phyloP scores from a whole-genome alignment of 768 basidiomycete genomes.

The Pisolithus orientalis region DNA sequence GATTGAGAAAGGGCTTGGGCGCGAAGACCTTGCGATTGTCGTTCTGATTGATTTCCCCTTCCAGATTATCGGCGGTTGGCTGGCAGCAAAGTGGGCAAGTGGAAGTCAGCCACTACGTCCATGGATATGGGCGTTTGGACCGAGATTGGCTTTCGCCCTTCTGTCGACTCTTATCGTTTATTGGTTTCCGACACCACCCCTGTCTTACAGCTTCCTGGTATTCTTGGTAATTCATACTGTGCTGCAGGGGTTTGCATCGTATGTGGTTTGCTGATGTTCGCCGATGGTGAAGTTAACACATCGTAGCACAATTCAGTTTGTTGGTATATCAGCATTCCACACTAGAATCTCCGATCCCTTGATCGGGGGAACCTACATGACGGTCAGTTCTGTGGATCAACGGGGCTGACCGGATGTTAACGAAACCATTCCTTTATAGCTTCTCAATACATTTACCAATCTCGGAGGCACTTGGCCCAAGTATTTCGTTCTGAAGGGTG shows the following conservation, averaged over 20 bases:
- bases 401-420: neutral
- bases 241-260: slow-evolving; percentile 80
- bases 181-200: slow-evolving; percentile 76
- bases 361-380: slow-evolving; percentile 99
- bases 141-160: slow-evolving; percentile 67
- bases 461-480: slow-evolving; percentile 98
- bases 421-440: slow-evolving; percentile 35
- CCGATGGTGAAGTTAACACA: neutral
- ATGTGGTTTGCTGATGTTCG: slow-evolving; percentile 23
- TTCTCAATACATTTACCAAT: slow-evolving; percentile 93
- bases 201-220: slow-evolving; percentile 70
- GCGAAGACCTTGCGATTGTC: slow-evolving; percentile 93
- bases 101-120: slow-evolving; percentile 75
- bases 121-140: slow-evolving; percentile 92
- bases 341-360: slow-evolving; percentile 93
- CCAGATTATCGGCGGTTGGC: slow-evolving; percentile 91
- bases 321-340: slow-evolving; percentile 98
- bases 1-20: slow-evolving; percentile 92
- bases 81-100: slow-evolving; percentile 86
- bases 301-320: slow-evolving; percentile 92
- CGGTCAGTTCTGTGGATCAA: slow-evolving; percentile 44
- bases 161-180: slow-evolving; percentile 73
- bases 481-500: slow-evolving; percentile 91
- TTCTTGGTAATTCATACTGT: slow-evolving; percentile 80
- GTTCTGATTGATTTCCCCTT: slow-evolving; percentile 97